Conservation (phyloP, 495 filamentous ascomycete genomes). For the Podospora pseudoanserina region DNA sequence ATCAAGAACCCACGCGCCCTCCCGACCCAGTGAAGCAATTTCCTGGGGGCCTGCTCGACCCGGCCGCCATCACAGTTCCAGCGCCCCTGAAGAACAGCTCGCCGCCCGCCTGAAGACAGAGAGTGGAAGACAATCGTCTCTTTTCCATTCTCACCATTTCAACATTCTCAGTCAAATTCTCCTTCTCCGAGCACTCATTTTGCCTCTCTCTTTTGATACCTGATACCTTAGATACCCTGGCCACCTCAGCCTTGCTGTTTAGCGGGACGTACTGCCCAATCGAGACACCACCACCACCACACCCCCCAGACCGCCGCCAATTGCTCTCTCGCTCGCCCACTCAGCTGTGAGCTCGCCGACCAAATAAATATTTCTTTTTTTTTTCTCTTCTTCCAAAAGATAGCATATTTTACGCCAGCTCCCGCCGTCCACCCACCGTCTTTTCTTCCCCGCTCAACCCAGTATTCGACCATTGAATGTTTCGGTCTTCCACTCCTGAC, state of each 20-base stretch:
- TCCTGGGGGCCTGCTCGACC: constrained; percentile 22
- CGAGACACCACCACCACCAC: constrained; percentile 8
- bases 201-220: constrained; percentile 20
- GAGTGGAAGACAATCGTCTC: constrained; percentile 12
- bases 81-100: constrained; percentile 27
- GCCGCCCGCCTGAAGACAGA: constrained; percentile 7
- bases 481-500: constrained; percentile 19
- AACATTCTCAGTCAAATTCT: neutral
- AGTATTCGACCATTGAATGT: constrained; percentile 17
- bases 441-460: constrained; percentile 10
- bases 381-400: constrained; percentile 12
- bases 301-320: constrained; percentile 4
- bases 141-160: constrained; percentile 10
- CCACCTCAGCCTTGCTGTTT: neutral
- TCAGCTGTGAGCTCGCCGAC: constrained; percentile 18
- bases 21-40: constrained; percentile 26
- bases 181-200: constrained; percentile 8
- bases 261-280: constrained; percentile 11
- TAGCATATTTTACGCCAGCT: constrained; percentile 11
- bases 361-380: constrained; percentile 23
- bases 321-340: constrained; percentile 13
- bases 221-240: neutral
- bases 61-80: constrained; percentile 15
- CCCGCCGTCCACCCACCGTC: constrained; percentile 10
- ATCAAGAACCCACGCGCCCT: constrained; percentile 14